phyloP scores from a whole-genome alignment of 2,329 filamentous ascomycete genomes.

The Stagonosporopsis chrysanthemi region DNA sequence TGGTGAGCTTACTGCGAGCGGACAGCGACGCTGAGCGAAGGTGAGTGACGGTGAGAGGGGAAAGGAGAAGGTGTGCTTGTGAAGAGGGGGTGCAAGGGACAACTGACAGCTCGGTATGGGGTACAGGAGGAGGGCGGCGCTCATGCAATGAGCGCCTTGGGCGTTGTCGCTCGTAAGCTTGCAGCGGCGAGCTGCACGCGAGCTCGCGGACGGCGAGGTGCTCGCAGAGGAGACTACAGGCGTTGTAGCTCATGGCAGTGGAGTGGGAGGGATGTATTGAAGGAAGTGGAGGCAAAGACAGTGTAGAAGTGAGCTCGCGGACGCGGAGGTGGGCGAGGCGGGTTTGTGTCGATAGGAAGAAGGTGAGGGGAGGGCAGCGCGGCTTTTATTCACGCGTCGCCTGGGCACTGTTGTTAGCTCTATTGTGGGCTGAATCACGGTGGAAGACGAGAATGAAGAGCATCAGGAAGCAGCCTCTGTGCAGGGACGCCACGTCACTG shows the following conservation, averaged over 20 bases:
- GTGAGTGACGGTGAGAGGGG: neutral
- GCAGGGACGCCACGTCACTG: neutral
- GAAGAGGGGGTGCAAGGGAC: neutral
- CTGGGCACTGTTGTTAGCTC: neutral
- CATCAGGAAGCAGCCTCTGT: neutral
- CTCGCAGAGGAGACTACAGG: neutral
- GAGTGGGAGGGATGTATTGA: neutral
- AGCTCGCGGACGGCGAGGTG: too few relatives aligned
- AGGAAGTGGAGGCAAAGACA: neutral
- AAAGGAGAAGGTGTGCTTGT: neutral
- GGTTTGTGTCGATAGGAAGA: neutral
- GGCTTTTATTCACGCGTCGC: neutral
- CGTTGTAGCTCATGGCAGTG: neutral
- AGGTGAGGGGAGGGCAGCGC: neutral
- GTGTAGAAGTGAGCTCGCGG: neutral
- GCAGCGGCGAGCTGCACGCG: neutral
- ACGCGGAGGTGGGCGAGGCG: neutral
- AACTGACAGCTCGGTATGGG: neutral
- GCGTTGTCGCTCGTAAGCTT: neutral
- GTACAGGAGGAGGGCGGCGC: neutral
- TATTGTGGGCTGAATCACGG: neutral
- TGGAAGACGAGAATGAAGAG: neutral
- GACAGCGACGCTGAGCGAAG: neutral
- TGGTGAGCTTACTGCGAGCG: neutral
- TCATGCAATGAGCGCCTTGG: neutral